These are phyloP conservation scores for Diutina catenulata DNA, from an alignment of 1,139 yeast genomes.

Conservation along the genomic window DNA sequence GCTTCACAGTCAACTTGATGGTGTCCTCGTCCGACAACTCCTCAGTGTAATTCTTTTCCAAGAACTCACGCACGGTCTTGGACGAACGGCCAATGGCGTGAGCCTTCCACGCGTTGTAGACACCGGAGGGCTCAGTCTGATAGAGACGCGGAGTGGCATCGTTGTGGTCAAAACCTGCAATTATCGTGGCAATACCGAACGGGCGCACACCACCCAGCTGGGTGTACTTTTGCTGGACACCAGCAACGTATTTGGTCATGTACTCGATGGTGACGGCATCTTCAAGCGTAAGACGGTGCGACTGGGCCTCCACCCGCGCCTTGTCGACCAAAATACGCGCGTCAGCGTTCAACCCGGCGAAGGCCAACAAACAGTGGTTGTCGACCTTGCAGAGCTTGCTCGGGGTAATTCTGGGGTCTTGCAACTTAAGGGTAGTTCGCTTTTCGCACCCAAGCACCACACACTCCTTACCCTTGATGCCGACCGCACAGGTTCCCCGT, in stretches of 20 bases:
- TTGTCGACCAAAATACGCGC: slow-evolving; percentile 90
- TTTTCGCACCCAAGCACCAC: slow-evolving; percentile 96
- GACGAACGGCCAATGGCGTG: slow-evolving; percentile 94
- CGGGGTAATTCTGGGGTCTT: slow-evolving; percentile 94
- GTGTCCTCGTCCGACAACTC: slow-evolving; percentile 65
- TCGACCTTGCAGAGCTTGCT: slow-evolving; percentile 88
- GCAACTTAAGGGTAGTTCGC: slow-evolving; percentile 87
- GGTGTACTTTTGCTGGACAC: slow-evolving; percentile 95
- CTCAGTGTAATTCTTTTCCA: slow-evolving; percentile 82
- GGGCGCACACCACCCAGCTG: slow-evolving; percentile 97
- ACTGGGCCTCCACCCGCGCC: slow-evolving; percentile 95
- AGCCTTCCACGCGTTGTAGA: slow-evolving; percentile 98
- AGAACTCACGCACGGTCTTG: slow-evolving; percentile 88
- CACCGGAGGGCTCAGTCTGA: slow-evolving; percentile 97
- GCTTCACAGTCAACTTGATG: slow-evolving; percentile 70
- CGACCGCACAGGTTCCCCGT: slow-evolving; percentile 97
- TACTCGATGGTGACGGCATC: slow-evolving; percentile 91
- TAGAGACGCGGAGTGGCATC: slow-evolving; percentile 74
- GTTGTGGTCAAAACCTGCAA: slow-evolving; percentile 90
- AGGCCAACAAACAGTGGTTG: slow-evolving; percentile 81
- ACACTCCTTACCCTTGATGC: slow-evolving; percentile 79
- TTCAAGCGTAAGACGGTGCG: slow-evolving; percentile 87
- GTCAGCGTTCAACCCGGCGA: slow-evolving; percentile 97
- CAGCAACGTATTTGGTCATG: slow-evolving; percentile 88
- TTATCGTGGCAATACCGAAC: slow-evolving; percentile 86